Evolutionary conservation across 2,329 filamentous ascomycete species (phyloP).

Genomic region (Sporothrix sp.): DNA sequence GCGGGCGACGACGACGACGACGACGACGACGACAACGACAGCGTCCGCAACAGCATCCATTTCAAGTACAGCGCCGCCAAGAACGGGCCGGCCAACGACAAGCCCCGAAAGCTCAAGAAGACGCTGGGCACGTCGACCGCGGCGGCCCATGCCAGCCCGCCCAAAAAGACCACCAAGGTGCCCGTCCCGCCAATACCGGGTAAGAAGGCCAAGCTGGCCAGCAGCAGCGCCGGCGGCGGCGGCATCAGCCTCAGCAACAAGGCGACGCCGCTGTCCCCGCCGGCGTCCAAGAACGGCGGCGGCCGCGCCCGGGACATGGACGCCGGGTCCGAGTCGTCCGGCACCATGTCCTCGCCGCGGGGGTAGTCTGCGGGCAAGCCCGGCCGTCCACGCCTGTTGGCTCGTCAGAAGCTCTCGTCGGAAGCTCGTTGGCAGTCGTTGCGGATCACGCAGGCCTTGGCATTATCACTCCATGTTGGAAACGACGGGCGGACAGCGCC

Average conservation of each 20-base stretch:
- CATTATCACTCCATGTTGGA: no score
- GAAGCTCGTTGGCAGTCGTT: no score
- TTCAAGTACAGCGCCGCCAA: slow-evolving; percentile 5
- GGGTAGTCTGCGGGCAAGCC: no score
- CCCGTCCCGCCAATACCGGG: slow-evolving; percentile 29
- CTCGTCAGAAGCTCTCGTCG: no score
- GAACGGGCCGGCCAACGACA: no score
- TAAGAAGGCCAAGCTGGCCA: slow-evolving; percentile 35
- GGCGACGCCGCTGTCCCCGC: slow-evolving; percentile 39
- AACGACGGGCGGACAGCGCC: background rate
- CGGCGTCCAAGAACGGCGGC: slow-evolving; percentile 38
- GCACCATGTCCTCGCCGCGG: slow-evolving; percentile 46
- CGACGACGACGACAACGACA: slow-evolving; percentile 9
- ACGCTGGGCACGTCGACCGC: slow-evolving; percentile 21
- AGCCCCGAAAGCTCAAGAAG: slow-evolving; percentile 14
- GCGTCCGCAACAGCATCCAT: slow-evolving; percentile 10
- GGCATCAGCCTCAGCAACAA: background rate
- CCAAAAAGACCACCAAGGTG: slow-evolving; percentile 35
- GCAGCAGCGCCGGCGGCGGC: slow-evolving; percentile 14
- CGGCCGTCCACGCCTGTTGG: no score
- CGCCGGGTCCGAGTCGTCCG: slow-evolving; percentile 47
- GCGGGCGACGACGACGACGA: background rate
- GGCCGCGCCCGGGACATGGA: slow-evolving; percentile 31
- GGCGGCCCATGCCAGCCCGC: slow-evolving; percentile 29
- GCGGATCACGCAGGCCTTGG: no score